Evolutionary conservation across 768 basidiomycete species (phyloP), one percentile per base, ranked within the genome.

Genomic region (Solioccasus polychromus): DNA sequence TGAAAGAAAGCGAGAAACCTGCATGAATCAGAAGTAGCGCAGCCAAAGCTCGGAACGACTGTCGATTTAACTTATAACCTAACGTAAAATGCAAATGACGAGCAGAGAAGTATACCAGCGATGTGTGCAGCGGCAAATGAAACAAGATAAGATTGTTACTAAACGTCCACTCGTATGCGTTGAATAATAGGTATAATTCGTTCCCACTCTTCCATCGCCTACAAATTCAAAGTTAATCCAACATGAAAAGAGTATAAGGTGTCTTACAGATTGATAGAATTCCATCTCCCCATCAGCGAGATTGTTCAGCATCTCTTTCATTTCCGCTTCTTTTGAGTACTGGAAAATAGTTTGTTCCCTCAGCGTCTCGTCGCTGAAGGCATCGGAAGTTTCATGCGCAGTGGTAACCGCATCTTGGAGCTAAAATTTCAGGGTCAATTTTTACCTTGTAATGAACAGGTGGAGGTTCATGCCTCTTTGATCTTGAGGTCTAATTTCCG

Each of bases 121-220:
- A 50, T 14, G 24, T 31, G 44, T 47, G 45, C 45, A 48, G 52
- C 39, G 55, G 31, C 40, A 56, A 43, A 47, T 34, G 39, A 45
- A 47, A 54, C 45, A 52, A 20, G 48, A 45, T 46, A 55, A 55
- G 40, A 57, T 59, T 52, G 48, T 38, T 52, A 42, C 71, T 79
- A 91, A 62, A 91, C 82, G 68, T 93, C 92, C 69, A 95, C 92
- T 44, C 90, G 84, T 72, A 95, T 95, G 45, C 90, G 87, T 67
- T 94, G 90, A 61, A 95, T 84, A 56, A 92, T 73, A 56, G 92
- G 89, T 76, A 93, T 92, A 62, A 94, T 87, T 68, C 88, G 76
- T 44, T 97, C 93, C 93, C 92, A 97, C 66, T 97, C 93, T 56
- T 97, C 92, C 88, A 95, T 93, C 44, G 90, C 83, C 86, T 92